These are phyloP conservation scores for Echeveria elegans DNA, from an alignment of 164 flowering plant genomes.

Conservation along the genomic window DNA sequence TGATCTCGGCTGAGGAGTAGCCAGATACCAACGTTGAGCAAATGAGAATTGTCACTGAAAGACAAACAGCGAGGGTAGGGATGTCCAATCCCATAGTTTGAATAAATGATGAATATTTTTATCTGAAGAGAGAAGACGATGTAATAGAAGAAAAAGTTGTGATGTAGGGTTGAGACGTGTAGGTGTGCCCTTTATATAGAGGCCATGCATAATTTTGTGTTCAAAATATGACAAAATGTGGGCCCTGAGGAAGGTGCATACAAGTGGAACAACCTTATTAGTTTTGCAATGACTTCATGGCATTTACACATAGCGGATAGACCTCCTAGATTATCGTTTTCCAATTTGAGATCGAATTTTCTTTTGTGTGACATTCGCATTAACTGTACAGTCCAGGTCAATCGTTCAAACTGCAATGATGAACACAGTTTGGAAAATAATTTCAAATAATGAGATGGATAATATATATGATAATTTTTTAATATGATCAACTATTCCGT, in stretches of 20 bases:
- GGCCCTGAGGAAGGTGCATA: background rate
- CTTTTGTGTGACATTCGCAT: no score
- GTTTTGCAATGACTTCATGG: background rate
- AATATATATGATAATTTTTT: no score
- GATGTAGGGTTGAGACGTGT: background rate
- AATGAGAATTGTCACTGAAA: slow-evolving; percentile 8
- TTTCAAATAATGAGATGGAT: no score
- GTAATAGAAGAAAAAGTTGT: background rate
- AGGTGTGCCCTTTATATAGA: slow-evolving; percentile 1
- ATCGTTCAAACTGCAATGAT: no score
- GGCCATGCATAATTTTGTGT: background rate
- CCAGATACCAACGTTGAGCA: slow-evolving; percentile 11
- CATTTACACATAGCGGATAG: background rate
- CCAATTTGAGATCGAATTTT: no score
- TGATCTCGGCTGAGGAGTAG: slow-evolving; percentile 17
- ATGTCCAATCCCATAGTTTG: background rate
- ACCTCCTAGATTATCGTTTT: background rate
- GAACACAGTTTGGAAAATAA: no score
- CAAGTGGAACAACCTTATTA: background rate
- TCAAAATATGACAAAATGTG: background rate
- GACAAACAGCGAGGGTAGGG: background rate
- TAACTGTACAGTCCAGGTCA: no score
- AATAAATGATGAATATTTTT: background rate
- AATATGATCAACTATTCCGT: no score
- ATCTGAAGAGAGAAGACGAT: background rate